These are phyloP conservation scores for Panicum hallii DNA, from an alignment of 202 grass and related monocot genomes.

Conservation along the genomic window DNA sequence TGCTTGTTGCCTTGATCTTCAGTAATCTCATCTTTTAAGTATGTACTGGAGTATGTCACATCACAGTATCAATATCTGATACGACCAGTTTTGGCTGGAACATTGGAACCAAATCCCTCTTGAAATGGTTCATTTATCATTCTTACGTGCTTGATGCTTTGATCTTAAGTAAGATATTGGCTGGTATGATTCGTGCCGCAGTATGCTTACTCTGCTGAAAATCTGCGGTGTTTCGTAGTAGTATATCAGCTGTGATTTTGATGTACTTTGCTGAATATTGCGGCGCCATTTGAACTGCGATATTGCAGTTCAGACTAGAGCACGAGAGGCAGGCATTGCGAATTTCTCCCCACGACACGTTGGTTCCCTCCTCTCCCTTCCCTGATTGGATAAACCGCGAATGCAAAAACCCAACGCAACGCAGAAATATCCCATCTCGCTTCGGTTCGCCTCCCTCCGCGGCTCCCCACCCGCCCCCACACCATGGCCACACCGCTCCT, in stretches of 20 bases:
- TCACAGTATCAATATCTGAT: background rate
- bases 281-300: no score
- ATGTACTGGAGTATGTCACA: background rate
- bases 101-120: background rate
- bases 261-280: background rate
- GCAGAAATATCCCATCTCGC: constrained; percentile 19
- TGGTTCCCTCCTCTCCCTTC: constrained; percentile 31
- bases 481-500: constrained; percentile 60
- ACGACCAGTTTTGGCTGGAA: background rate
- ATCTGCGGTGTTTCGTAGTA: no score
- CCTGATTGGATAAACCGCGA: constrained; percentile 39
- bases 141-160: background rate
- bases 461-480: background rate
- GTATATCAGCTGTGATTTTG: background rate
- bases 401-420: constrained; percentile 6
- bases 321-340: no score
- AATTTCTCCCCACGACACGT: constrained; percentile 19
- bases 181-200: background rate
- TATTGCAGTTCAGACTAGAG: no score
- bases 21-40: background rate
- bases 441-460: background rate
- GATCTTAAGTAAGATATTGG: background rate
- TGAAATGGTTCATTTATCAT: background rate
- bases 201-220: background rate
- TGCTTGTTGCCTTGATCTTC: background rate